Evolutionary conservation across 768 basidiomycete species (phyloP).

Genomic region (Dioszegia aurantiaca): DNA sequence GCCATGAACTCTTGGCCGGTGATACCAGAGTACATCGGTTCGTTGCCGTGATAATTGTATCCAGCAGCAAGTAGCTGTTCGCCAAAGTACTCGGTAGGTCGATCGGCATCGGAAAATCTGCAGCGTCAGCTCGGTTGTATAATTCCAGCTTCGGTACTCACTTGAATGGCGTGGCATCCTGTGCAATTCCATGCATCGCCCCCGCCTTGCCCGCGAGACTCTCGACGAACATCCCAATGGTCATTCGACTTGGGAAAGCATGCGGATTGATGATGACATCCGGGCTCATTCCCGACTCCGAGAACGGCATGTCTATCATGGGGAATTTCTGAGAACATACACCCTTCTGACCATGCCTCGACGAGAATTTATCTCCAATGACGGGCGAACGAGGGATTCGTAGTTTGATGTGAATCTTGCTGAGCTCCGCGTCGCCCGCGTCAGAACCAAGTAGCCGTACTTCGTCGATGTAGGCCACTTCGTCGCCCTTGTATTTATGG

Average conservation of each 20-base stretch:
- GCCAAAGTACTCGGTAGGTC: conserved; percentile 96
- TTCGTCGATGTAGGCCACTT: conserved; percentile 80
- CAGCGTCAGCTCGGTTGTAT: not conserved
- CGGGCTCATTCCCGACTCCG: conserved; percentile 97
- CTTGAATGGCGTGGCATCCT: conserved; percentile 98
- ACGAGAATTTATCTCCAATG: conserved; percentile 99
- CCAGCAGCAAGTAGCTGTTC: conserved; percentile 88
- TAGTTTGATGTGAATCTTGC: conserved; percentile 89
- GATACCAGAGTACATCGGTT: conserved; percentile 99
- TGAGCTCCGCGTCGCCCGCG: conserved; percentile 77
- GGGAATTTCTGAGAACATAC: conserved; percentile 99
- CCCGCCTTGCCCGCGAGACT: conserved; percentile 99
- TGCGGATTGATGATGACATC: conserved; percentile 99
- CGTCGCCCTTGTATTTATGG: conserved; percentile 96
- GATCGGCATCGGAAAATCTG: conserved; percentile 93
- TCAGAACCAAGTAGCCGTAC: conserved; percentile 89
- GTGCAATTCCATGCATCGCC: conserved; percentile 95
- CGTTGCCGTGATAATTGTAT: conserved; percentile 98
- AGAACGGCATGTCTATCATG: conserved; percentile 96
- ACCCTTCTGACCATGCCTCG: conserved; percentile 98
- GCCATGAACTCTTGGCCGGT: conserved; percentile 98
- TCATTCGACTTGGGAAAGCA: conserved; percentile 99
- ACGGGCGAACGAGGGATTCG: conserved; percentile 91
- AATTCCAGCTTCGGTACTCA: no score
- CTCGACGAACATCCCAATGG: conserved; percentile 99